Evolutionary conservation across 2,329 filamentous ascomycete species (phyloP), one percentile per base, ranked within the genome.

Genomic region (Penicillium paneum): DNA sequence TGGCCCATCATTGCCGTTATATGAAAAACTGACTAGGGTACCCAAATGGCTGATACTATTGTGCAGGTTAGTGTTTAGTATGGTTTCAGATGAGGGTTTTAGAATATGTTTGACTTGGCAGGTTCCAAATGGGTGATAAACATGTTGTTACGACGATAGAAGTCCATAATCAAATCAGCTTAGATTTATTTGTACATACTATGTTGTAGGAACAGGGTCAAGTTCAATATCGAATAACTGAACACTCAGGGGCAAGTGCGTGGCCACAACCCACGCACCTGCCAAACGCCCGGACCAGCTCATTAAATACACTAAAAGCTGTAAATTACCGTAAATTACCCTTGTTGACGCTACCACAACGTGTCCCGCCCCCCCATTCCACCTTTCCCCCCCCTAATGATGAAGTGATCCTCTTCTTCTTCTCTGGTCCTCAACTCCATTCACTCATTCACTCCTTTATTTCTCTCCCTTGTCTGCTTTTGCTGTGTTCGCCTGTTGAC

Each of bases 371-470:
- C 58, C 56, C 57, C 60, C 54, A 54, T 57, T 59, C 52, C 45
- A 47, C 21, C 32, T 47, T 47, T 49, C 54, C 48, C 52, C 55
- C 49, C 52, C 49, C 49, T 40, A 49, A 45, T 49, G 42, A 44
- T 44, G 42, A 19, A 58, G 28, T 42, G 46, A 34, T 49, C 36
- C 35, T 45, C 17, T 21, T 39, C 41, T 35, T 48, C 52, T 40
- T 52, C 52, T 40, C 43, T 50, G 17, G 49, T 56, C 55, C 49
- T 55, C 39, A 29, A 55, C 46, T 56, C 62, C 57, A 62, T 63
- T 64, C 58, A 64, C 57, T 57, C 55, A 66, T 64, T 60, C 57
- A 60, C 56, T 64, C 59, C 57, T 62, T 65, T 63, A 47, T 61
- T 64, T 64, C 54, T 46, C 47, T 58, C 49, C 36, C 41, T 61